Percentiles rank a stretch among this genome's conserved stretches.
phyloP scores from a whole-genome alignment of 352 stramenopile genomes.

The Phytopythium vexans region DNA sequence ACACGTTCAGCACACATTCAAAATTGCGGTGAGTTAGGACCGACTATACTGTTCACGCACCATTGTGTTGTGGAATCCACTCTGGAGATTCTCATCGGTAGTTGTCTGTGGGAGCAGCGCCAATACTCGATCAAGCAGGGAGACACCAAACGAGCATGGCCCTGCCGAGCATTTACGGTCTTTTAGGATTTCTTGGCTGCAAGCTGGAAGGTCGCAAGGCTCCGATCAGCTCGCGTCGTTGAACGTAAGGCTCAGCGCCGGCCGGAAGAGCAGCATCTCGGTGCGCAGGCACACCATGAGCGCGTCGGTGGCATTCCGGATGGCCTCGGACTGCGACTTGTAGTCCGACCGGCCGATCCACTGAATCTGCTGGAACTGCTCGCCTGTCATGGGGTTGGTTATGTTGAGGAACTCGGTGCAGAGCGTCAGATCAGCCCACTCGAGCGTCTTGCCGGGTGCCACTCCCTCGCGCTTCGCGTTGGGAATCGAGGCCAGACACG shows the following conservation, averaged over 20 bases:
- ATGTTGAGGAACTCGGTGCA: conserved; percentile 24
- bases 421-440: conserved; percentile 24
- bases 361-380: conserved; percentile 15
- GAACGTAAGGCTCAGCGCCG: conserved; percentile 11
- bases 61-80: neutral
- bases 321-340: conserved; percentile 20
- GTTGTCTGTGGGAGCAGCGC: conserved; percentile 51
- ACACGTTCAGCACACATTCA: too few species aligned
- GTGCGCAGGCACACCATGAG: conserved; percentile 23
- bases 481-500: too few species aligned
- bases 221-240: too few species aligned
- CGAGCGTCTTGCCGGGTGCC: conserved; percentile 9
- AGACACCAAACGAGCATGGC: conserved; percentile 61
- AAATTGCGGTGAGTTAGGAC: too few species aligned
- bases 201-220: too few species aligned
- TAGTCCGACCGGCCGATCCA: conserved; percentile 30
- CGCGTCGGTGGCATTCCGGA: too few species aligned
- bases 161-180: too few species aligned
- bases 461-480: too few species aligned
- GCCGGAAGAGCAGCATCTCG: conserved; percentile 25
- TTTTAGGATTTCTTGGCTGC: too few species aligned
- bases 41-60: too few species aligned
- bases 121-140: conserved; percentile 66
- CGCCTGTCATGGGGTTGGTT: conserved; percentile 8
- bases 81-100: neutral